Evolutionary conservation across 2,329 filamentous ascomycete genomes (phyloP).

Genomic region (Boeremia exigua): DNA sequence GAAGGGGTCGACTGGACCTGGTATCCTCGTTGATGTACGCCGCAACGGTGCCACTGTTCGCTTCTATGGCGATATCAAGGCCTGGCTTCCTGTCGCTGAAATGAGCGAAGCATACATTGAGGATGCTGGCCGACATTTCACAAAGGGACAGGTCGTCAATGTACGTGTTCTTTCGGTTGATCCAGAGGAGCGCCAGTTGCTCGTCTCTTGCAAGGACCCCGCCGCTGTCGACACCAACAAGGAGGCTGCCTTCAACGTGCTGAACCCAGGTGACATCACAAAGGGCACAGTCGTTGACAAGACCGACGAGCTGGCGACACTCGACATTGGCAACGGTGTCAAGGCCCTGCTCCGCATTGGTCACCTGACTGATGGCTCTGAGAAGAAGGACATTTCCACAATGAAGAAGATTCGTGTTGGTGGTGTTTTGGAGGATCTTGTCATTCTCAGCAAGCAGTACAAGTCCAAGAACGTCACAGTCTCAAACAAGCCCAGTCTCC

Average conservation of each 20-base stretch:
- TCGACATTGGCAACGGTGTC: slow-evolving; percentile 78
- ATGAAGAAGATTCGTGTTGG: slow-evolving; percentile 84
- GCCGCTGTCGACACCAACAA: slow-evolving; percentile 80
- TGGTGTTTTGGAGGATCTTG: slow-evolving; percentile 79
- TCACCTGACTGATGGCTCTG: slow-evolving; percentile 85
- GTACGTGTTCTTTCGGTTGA: slow-evolving; percentile 87
- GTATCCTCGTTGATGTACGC: slow-evolving; percentile 84
- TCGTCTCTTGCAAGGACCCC: slow-evolving; percentile 93
- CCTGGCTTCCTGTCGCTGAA: slow-evolving; percentile 89
- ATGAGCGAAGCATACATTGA: slow-evolving; percentile 98
- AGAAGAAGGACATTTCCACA: slow-evolving; percentile 76
- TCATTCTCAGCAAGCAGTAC: slow-evolving; percentile 85
- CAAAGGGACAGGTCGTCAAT: slow-evolving; percentile 86
- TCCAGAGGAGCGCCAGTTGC: slow-evolving; percentile 71
- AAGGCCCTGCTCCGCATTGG: slow-evolving; percentile 78
- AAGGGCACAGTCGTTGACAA: slow-evolving; percentile 69
- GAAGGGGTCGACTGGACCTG: slow-evolving; percentile 78
- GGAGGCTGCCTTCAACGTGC: slow-evolving; percentile 71
- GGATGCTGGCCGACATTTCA: slow-evolving; percentile 88
- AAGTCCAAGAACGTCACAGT: slow-evolving; percentile 76
- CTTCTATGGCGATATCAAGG: slow-evolving; percentile 84
- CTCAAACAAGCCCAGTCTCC: slow-evolving; percentile 81
- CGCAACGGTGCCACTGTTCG: slow-evolving; percentile 84
- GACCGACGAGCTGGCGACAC: slow-evolving; percentile 55
- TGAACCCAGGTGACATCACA: slow-evolving; percentile 76